Conservation (phyloP, 2,329 filamentous ascomycete genomes). For the Clarireedia hainanense region DNA sequence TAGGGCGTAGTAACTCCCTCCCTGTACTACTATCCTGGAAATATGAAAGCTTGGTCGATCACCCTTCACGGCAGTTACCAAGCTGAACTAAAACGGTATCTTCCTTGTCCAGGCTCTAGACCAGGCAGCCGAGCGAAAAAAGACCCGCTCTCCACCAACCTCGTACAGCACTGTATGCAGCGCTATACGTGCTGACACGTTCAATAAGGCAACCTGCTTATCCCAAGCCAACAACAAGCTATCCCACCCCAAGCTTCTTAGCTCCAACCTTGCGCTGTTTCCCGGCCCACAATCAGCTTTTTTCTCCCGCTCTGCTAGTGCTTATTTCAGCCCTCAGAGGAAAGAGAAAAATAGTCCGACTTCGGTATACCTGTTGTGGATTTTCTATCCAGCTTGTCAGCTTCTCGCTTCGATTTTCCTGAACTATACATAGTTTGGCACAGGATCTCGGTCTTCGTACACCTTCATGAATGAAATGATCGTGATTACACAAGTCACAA, state of each 20-base stretch:
- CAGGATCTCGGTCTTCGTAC: background rate
- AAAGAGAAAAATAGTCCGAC: constrained; percentile 14
- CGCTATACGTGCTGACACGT: constrained; percentile 1
- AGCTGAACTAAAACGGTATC: constrained; percentile 11
- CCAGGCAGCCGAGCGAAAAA: constrained; percentile 4
- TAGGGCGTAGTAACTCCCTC: constrained; percentile 5
- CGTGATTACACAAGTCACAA: background rate
- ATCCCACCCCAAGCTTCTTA: constrained; percentile 11
- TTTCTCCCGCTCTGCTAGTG: constrained; percentile 17
- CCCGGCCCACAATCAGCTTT: background rate
- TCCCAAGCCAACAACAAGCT: constrained; percentile 1
- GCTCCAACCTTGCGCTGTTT: constrained; percentile 4
- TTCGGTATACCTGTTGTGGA: constrained; percentile 7
- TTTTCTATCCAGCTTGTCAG: constrained; percentile 15
- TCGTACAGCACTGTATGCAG: background rate
- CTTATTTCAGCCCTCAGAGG: constrained; percentile 24
- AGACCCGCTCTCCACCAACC: constrained; percentile 2
- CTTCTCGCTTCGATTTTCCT: constrained; percentile 15
- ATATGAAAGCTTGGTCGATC: constrained; percentile 13
- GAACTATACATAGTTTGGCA: background rate
- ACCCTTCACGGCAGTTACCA: constrained; percentile 14
- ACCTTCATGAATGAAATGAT: background rate
- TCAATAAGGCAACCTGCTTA: constrained; percentile 3
- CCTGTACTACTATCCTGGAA: constrained; percentile 14
- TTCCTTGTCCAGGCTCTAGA: background rate